Evolutionary conservation across 1,284 basidiomycete genomes (phyloP), one percentile per base, ranked within the genome.

Genomic region (Austroboletus niveus): DNA sequence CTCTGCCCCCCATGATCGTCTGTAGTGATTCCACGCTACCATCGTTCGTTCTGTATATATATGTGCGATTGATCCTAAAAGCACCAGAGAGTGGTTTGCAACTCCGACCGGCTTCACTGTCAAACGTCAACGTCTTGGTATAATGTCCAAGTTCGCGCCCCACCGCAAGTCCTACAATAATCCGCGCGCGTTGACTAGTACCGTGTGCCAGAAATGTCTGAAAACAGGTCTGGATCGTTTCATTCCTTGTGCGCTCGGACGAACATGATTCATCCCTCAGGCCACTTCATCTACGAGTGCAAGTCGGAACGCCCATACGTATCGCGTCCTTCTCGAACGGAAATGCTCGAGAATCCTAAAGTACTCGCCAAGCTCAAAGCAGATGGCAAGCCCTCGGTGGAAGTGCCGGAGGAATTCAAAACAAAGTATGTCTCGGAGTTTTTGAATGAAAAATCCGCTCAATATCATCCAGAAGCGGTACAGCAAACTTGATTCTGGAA

Each of bases 401-500:
- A 89, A 58, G 81, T 90, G 11, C 88, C 89, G 7, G 88, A 89
- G 54, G 89, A 91, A 66, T 89, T 91, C 69, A 89, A 82, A 74
- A 80, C 71, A 57, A 86, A 86, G 89, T 89, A 52, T 39, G 79
- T 75, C 8, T 41, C 8, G 14, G 47, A 7, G 20, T 30, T 36
- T 46, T 35, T 24, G 38, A 5, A 30, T 2, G 17, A 22, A 11
- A 36, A 20, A 10, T 6, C n/a, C 22, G 32, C 47, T 60, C 35
- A 70, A 34, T 27, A 22, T 53, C 38, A 31, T 44, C 39, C 40
- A 89, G 87, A 65, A 76, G 68, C 22, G 88, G 88, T 3, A 84
- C 79, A 11, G 87, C 89, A 27, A 82, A 90, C 60, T 80, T 79
- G 54, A 90, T 91, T 40, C 64, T 91, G 39, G 84, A 84, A 60